A percentile compares a stretch with the other conserved stretches of the same genome.
phyloP scores from a whole-genome alignment of 176 grass and related monocot genomes.

The Oropetium thomaeum region DNA sequence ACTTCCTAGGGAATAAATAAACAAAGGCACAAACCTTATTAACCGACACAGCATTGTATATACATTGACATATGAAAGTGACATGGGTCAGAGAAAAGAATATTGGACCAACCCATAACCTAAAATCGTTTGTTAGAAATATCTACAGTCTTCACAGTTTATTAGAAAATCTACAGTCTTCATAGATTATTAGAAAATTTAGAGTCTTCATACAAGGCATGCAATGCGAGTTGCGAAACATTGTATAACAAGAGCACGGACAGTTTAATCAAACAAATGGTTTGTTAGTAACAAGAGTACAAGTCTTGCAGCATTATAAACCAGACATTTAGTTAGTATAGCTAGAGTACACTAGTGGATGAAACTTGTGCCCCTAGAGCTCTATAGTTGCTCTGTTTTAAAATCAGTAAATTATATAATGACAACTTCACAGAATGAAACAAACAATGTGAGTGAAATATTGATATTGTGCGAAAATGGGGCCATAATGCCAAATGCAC shows the following conservation, averaged over 20 bases:
- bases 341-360: not conserved
- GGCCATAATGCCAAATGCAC: not conserved
- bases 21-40: conserved; percentile 4
- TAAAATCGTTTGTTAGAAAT: not conserved
- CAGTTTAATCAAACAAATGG: not conserved
- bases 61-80: not conserved
- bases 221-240: conserved; percentile 12
- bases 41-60: not conserved
- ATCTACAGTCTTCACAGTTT: not conserved
- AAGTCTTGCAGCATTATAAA: not conserved
- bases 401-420: conserved; percentile 17
- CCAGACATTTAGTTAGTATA: not conserved
- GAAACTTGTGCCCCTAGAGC: not conserved
- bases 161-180: not conserved
- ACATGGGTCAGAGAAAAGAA: not conserved
- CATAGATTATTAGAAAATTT: not conserved
- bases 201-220: not conserved
- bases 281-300: not conserved
- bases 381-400: not conserved
- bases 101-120: not conserved
- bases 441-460: not conserved
- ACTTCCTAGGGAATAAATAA: conserved; percentile 4
- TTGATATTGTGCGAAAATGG: not conserved
- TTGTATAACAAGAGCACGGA: not conserved
- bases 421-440: not conserved